Conservation (phyloP, 208 protist genomes). For the Leishmania tarentolae region DNA sequence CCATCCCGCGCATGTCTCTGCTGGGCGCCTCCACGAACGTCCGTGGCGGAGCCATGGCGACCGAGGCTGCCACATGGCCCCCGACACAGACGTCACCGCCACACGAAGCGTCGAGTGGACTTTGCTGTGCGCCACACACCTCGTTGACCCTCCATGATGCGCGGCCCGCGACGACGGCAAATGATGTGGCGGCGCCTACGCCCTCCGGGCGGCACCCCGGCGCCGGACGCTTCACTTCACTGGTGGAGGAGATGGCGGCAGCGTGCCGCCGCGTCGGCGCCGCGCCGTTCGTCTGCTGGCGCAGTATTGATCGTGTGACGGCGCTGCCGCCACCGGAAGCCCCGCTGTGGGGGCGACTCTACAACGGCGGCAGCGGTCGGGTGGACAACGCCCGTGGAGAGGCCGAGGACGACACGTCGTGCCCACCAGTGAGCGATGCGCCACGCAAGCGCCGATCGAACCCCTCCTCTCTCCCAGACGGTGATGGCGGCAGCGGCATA, state of each 20-base stretch:
- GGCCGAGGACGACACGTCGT: constrained; percentile 18
- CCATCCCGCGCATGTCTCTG: not conserved
- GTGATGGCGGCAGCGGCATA: not conserved
- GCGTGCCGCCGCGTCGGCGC: constrained; percentile 20
- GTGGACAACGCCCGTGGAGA: constrained; percentile 18
- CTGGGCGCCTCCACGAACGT: not conserved
- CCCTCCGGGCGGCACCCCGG: not conserved
- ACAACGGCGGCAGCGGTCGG: not conserved
- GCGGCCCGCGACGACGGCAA: not conserved
- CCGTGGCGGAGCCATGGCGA: not conserved
- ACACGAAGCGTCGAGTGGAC: not conserved
- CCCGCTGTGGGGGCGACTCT: not conserved
- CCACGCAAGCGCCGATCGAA: not conserved
- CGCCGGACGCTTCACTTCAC: constrained; percentile 21
- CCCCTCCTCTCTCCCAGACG: not conserved
- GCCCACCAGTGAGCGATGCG: not conserved
- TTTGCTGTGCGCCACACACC: not conserved
- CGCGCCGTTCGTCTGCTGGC: constrained; percentile 28
- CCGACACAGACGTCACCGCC: not conserved
- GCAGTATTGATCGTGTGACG: constrained; percentile 28
- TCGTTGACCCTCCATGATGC: not conserved
- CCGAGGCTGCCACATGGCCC: not conserved
- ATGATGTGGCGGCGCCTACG: not conserved
- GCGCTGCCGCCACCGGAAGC: constrained; percentile 9
- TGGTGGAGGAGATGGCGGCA: constrained; percentile 33